Evolutionary conservation across 176 grass and related monocot genomes (phyloP).

Genomic region (Zoysia pacifica): DNA sequence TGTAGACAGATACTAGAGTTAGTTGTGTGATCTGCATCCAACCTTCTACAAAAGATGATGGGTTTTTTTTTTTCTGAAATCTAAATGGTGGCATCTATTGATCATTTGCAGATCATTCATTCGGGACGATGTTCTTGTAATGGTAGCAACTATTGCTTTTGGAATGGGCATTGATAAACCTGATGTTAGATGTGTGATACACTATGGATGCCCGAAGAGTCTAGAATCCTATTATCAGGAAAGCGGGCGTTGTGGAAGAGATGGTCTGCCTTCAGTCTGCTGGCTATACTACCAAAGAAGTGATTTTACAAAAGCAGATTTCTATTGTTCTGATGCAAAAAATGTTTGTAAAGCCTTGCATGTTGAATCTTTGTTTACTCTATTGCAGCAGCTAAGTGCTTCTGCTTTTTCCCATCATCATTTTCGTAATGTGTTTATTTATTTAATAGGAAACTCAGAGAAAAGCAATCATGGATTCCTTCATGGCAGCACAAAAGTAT

Average conservation of each 20-base stretch:
- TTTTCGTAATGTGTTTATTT: constrained; percentile 29
- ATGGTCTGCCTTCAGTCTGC: constrained; percentile 84
- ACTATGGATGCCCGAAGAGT: constrained; percentile 94
- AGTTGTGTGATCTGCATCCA: constrained; percentile 10
- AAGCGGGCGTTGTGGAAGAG: constrained; percentile 96
- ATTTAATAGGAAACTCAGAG: constrained; percentile 62
- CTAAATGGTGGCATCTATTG: background rate
- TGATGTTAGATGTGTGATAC: constrained; percentile 92
- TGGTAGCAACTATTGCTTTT: constrained; percentile 97
- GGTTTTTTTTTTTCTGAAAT: too few relatives aligned
- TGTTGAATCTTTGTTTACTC: constrained; percentile 8
- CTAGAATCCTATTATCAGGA: constrained; percentile 97
- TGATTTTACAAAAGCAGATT: constrained; percentile 93
- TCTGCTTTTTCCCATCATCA: constrained; percentile 14
- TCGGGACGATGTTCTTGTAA: constrained; percentile 78
- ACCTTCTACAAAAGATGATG: constrained; percentile 7
- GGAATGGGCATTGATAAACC: constrained; percentile 99
- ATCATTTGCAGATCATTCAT: constrained; percentile 80
- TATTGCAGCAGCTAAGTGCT: constrained; percentile 22
- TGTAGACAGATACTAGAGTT: background rate
- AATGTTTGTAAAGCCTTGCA: constrained; percentile 45
- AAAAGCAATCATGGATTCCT: constrained; percentile 86
- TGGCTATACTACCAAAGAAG: constrained; percentile 96
- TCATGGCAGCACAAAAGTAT: constrained; percentile 87
- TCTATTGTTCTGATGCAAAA: constrained; percentile 73